phyloP scores from a whole-genome alignment of 257 asterid species.

The Haberlea rhodopensis region DNA sequence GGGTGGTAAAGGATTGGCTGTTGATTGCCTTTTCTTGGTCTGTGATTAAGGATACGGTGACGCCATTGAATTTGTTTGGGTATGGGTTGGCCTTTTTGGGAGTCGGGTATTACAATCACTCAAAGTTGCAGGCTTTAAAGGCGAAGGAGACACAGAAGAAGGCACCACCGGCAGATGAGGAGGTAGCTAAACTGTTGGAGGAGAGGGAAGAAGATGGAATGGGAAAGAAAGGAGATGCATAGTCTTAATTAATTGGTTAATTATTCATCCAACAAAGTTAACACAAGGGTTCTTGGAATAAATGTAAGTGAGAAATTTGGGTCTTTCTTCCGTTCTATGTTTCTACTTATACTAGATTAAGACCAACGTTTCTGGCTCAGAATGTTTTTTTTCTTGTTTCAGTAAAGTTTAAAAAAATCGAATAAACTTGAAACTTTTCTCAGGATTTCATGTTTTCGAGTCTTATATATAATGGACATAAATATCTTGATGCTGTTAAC shows the following conservation, averaged over 20 bases:
- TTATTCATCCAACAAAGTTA: neutral
- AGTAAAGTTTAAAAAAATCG: too few species aligned
- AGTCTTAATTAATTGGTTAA: slow-evolving; percentile 14
- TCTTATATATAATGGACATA: too few species aligned
- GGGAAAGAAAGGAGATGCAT: slow-evolving; percentile 28
- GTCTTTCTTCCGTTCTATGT: neutral
- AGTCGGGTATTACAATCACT: slow-evolving; percentile 34
- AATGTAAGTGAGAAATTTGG: slow-evolving; percentile 13
- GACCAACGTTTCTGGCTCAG: too few species aligned
- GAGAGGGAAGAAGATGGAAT: slow-evolving; percentile 27
- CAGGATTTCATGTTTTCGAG: too few species aligned
- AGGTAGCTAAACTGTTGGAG: slow-evolving; percentile 25
- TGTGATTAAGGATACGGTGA: slow-evolving; percentile 37
- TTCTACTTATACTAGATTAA: too few species aligned
- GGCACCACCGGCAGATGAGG: slow-evolving; percentile 24
- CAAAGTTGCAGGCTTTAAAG: slow-evolving; percentile 36
- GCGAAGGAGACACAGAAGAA: slow-evolving; percentile 35
- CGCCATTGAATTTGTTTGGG: slow-evolving; percentile 33
- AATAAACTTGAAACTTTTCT: too few species aligned
- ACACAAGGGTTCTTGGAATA: neutral
- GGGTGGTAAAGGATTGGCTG: slow-evolving; percentile 38
- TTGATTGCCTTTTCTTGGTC: slow-evolving; percentile 39
- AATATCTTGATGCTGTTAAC: too few species aligned
- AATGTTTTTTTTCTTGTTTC: too few species aligned
- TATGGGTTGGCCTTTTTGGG: slow-evolving; percentile 36